Base-by-base conservation (phyloP, 1,284 basidiomycete species). In the Schizophyllum amplum region DNA sequence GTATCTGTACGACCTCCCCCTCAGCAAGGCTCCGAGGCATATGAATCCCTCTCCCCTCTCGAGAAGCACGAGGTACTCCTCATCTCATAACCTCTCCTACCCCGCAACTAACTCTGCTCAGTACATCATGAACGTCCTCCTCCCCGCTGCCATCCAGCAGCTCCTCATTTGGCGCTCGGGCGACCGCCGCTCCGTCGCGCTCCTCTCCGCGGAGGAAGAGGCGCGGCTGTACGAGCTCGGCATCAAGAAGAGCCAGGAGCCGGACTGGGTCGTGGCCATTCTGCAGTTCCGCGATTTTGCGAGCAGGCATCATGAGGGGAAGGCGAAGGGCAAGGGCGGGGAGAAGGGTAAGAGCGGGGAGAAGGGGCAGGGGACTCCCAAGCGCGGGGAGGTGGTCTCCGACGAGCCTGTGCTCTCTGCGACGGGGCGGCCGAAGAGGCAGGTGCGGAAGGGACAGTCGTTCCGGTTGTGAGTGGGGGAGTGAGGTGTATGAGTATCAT, bases 101-200 rank as follows among this genome's bases (percentile, higher is more conserved):
- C 13, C 7, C 33, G 11, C 33, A 17, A 9, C 17, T 17, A 42
- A 3, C 33, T 17, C 17, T 17, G 7, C 33, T 42, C 60, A 90
- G 86, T 90, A 89, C 62, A 87, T 84, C 66, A 69, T 79, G 24
- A 82, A 85, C 60, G 76, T 90, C 23, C 77, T 90, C 11, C 73
- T 87, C 7, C 84, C 82, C 3, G 86, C 88, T 68, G 76, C 83
- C 1, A 73, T 87, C 46, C 72, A 84, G 48, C 87, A 90, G 65
- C 72, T 90, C 17, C 71, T 87, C 5, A 69, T 89, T 15, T 89
- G 87, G 85, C 79, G 85, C 17, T 71, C 71, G 15, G 85, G 83
- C 1, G 68, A 77, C 42, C 84, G 87, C 21, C 74, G 65, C 1
- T 74, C 75, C 0, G 51, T 73, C 4, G 70, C 73, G 1, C 68